phyloP scores from a whole-genome alignment of 2,329 filamentous ascomycete genomes.

The Claviceps digitariae region DNA sequence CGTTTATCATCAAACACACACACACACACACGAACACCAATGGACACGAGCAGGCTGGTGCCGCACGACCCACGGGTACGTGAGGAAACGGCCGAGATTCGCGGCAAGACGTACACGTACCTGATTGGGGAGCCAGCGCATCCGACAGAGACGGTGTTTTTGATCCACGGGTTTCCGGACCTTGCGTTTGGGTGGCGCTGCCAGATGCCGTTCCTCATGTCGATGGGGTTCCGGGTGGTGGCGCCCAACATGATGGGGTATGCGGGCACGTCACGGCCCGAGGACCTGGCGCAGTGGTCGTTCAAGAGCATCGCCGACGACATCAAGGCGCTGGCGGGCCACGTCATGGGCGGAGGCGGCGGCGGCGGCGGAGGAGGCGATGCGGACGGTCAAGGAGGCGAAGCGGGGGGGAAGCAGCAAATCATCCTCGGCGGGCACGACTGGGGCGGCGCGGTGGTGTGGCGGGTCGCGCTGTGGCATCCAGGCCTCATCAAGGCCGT shows the following conservation, averaged over 20 bases:
- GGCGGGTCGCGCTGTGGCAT: constrained; percentile 60
- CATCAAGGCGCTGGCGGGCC: constrained; percentile 55
- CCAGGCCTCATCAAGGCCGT: constrained; percentile 59
- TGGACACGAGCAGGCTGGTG: constrained; percentile 49
- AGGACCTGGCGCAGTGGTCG: constrained; percentile 48
- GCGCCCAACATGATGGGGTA: constrained; percentile 82
- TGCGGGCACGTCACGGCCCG: constrained; percentile 58
- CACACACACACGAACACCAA: constrained; percentile 20
- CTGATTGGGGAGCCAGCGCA: constrained; percentile 37
- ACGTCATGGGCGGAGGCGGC: constrained; percentile 32
- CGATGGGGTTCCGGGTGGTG: constrained; percentile 64
- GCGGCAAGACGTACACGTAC: constrained; percentile 59
- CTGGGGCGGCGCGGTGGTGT: constrained; percentile 73
- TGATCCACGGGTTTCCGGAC: constrained; percentile 72
- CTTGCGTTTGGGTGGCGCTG: constrained; percentile 76
- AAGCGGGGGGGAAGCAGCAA: constrained; percentile 9
- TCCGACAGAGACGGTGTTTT: constrained; percentile 34
- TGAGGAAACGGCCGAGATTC: constrained; percentile 47
- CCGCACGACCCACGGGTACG: constrained; percentile 53
- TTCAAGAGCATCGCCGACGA: constrained; percentile 62
- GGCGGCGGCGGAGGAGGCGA: constrained; percentile 4
- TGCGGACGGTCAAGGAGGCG: too few species aligned
- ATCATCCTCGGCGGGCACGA: constrained; percentile 87
- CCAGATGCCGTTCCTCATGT: constrained; percentile 66
- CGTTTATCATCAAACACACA: too few species aligned